phyloP scores from a whole-genome alignment of 768 basidiomycete species.

The Russula foetens region DNA sequence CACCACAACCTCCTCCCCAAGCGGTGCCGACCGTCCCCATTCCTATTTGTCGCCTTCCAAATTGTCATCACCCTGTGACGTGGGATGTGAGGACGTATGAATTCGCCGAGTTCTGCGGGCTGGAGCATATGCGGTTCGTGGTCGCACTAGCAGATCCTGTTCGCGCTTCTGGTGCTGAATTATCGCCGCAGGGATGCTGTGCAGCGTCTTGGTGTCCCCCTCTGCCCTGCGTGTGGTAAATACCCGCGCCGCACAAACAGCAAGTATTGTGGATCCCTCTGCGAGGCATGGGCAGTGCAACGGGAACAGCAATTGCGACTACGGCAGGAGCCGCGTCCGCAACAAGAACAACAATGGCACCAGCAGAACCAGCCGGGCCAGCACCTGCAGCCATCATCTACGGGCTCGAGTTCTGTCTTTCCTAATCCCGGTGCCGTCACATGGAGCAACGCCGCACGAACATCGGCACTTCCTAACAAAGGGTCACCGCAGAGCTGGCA shows the following conservation, averaged over 20 bases:
- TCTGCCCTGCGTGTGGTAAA: constrained; percentile 2
- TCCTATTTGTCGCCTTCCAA: background rate
- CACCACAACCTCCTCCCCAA: too few species aligned
- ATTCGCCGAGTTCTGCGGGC: constrained; percentile 1
- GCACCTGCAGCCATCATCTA: background rate
- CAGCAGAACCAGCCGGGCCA: background rate
- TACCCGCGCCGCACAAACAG: background rate
- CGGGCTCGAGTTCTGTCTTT: background rate
- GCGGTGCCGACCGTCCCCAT: too few species aligned
- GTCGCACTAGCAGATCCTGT: background rate
- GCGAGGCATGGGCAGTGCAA: constrained; percentile 2
- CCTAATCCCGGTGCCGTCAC: background rate
- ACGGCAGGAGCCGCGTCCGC: background rate
- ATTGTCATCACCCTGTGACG: background rate
- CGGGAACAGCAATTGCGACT: background rate
- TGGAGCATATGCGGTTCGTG: constrained; percentile 7
- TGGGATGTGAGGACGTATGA: background rate
- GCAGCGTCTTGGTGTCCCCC: background rate
- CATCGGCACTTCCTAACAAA: background rate
- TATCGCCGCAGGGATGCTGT: constrained; percentile 4
- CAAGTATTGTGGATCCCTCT: constrained; percentile 4
- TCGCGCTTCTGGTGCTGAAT: background rate
- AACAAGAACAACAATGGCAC: background rate
- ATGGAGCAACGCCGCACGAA: background rate
- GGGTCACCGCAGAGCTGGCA: background rate